Evolutionary conservation across 2,329 filamentous ascomycete species (phyloP).

Genomic region (Pyrenophora teres): DNA sequence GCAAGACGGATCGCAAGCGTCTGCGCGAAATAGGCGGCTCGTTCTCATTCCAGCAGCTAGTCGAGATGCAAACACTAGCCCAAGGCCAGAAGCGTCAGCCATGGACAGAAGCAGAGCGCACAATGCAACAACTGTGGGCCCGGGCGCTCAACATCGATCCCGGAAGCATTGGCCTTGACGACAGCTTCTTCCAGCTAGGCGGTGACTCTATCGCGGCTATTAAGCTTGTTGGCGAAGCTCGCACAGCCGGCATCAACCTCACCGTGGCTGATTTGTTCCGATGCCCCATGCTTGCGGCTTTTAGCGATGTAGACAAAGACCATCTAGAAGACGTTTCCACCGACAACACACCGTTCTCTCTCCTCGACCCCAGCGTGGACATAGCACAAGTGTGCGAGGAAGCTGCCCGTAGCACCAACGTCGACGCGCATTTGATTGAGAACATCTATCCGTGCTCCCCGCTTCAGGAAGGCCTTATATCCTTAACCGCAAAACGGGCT

Average conservation of each 20-base stretch:
- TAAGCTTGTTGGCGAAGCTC: constrained; percentile 12
- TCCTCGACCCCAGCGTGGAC: too few relatives aligned
- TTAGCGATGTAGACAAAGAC: too few relatives aligned
- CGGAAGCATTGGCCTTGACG: constrained; percentile 8
- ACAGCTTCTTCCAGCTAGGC: constrained; percentile 16
- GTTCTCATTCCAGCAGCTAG: constrained; percentile 7
- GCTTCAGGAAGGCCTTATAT: too few relatives aligned
- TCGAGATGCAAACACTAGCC: background rate
- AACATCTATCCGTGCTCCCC: too few relatives aligned
- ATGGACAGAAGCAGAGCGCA: background rate
- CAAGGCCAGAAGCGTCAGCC: background rate
- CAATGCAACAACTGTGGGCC: constrained; percentile 1
- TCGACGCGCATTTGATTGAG: too few relatives aligned
- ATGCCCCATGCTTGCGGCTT: too few relatives aligned
- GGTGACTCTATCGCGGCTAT: constrained; percentile 17
- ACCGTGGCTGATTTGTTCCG: background rate
- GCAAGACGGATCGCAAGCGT: too few relatives aligned
- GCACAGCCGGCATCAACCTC: background rate
- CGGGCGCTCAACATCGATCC: constrained; percentile 6
- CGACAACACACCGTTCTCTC: too few relatives aligned
- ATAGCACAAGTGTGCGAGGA: too few relatives aligned
- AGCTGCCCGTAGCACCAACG: too few relatives aligned
- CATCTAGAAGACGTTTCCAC: too few relatives aligned
- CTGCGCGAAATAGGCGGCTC: constrained; percentile 8
- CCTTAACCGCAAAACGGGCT: too few relatives aligned